Conservation (phyloP, 768 basidiomycete species). For the Agaricus blazei region DNA sequence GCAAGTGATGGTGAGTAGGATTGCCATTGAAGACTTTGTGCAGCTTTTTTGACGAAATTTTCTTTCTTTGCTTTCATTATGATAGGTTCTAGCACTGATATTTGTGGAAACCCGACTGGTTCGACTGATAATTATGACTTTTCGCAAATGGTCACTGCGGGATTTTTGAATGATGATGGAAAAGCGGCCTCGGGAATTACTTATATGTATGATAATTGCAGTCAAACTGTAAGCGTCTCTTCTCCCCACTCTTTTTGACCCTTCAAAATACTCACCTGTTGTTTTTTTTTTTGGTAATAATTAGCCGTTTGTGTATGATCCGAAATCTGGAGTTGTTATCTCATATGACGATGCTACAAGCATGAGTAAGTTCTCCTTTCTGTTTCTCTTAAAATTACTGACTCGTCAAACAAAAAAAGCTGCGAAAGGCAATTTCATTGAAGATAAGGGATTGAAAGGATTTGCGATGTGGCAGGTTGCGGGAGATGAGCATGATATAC, state of each 20-base stretch:
- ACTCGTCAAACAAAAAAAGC: conserved; percentile 18
- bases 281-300: not conserved
- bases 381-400: not conserved
- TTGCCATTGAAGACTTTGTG: not conserved
- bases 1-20: not conserved
- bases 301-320: conserved; percentile 66
- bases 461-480: conserved; percentile 66
- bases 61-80: not conserved
- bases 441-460: conserved; percentile 44
- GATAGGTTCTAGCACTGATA: conserved; percentile 25
- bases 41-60: not conserved
- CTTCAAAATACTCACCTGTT: not conserved
- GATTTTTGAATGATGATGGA: conserved; percentile 47
- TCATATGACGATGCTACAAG: conserved; percentile 64
- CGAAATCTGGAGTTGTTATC: conserved; percentile 47
- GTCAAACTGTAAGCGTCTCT: conserved; percentile 56
- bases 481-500: conserved; percentile 54
- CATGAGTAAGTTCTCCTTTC: conserved; percentile 32
- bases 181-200: conserved; percentile 42
- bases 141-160: conserved; percentile 49
- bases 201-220: conserved; percentile 62
- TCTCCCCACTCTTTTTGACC: not conserved
- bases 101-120: conserved; percentile 38
- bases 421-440: conserved; percentile 60
- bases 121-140: conserved; percentile 55